Conservation (phyloP, 2,329 filamentous ascomycete species). For the Chrysoporthe austroafricana region DNA sequence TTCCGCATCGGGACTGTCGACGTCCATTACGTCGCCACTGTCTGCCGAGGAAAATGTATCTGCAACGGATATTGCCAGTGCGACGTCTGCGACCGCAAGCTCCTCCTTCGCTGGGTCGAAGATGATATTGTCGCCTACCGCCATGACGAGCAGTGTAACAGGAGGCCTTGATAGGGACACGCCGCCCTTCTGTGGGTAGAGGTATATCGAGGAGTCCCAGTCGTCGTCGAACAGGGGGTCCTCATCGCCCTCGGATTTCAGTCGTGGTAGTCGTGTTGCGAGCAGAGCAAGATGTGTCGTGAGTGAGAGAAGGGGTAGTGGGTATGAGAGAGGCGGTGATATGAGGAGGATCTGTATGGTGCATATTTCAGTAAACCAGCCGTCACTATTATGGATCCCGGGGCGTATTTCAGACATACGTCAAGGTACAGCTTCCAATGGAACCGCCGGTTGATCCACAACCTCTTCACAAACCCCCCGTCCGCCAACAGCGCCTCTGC, state of each 20-base stretch:
- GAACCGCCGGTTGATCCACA: conserved; percentile 89
- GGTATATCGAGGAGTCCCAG: conserved; percentile 80
- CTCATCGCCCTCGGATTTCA: conserved; percentile 90
- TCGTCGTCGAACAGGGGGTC: conserved; percentile 98
- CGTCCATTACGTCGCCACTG: conserved; percentile 42
- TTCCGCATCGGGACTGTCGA: conserved; percentile 40
- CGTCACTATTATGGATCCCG: background rate
- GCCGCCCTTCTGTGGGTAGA: conserved; percentile 66
- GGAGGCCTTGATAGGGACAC: conserved; percentile 64
- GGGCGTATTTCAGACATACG: conserved; percentile 56
- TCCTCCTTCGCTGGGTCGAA: conserved; percentile 94
- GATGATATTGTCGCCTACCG: conserved; percentile 84
- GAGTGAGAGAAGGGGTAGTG: conserved; percentile 87
- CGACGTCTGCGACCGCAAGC: conserved; percentile 87
- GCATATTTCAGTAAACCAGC: conserved; percentile 22
- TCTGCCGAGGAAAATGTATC: conserved; percentile 40
- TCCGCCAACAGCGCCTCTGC: conserved; percentile 81
- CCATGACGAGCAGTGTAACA: conserved; percentile 87
- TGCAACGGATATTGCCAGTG: conserved; percentile 81
- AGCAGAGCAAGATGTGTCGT: conserved; percentile 93
- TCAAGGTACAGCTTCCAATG: conserved; percentile 98
- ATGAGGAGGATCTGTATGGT: conserved; percentile 81
- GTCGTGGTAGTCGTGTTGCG: conserved; percentile 78
- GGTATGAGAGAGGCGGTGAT: conserved; percentile 91
- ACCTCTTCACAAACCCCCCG: conserved; percentile 67